A percentile compares a stretch with the other conserved stretches of the same genome.
Evolutionary conservation across 257 asterid genomes (phyloP).

Genomic region (Catharanthus roseus): DNA sequence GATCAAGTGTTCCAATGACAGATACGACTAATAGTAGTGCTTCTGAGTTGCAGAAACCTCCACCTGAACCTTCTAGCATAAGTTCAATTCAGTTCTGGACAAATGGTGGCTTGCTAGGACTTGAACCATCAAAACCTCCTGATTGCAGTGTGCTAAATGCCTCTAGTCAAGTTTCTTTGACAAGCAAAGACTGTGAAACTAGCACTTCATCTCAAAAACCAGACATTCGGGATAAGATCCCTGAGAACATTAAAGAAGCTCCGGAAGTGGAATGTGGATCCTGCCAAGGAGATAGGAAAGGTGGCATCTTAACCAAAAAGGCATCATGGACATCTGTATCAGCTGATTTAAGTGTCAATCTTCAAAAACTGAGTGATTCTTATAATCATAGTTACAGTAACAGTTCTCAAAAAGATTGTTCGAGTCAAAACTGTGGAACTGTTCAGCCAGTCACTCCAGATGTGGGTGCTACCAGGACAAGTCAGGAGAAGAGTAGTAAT

Average conservation of each 20-base stretch:
- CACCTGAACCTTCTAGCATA: conserved; percentile 43
- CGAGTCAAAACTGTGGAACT: conserved; percentile 19
- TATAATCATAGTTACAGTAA: conserved; percentile 26
- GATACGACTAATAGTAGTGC: conserved; percentile 29
- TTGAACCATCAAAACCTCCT: conserved; percentile 95
- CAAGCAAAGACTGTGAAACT: conserved; percentile 27
- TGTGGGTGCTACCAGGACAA: conserved; percentile 20
- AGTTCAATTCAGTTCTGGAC: conserved; percentile 76
- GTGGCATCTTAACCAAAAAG: conserved; percentile 42
- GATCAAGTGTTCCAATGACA: conserved; percentile 21
- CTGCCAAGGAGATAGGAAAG: conserved; percentile 37
- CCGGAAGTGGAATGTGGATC: conserved; percentile 27
- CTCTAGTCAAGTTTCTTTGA: conserved; percentile 27
- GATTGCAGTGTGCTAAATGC: conserved; percentile 43
- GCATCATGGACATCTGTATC: conserved; percentile 61
- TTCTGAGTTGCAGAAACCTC: conserved; percentile 38
- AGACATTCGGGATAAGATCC: conserved; percentile 26
- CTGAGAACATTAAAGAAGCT: conserved; percentile 27
- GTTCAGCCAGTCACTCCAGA: conserved; percentile 29
- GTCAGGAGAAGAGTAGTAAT: conserved; percentile 38
- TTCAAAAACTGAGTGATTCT: conserved; percentile 41
- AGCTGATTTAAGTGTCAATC: conserved; percentile 62
- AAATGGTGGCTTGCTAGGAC: conserved; percentile 94
- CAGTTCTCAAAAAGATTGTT: conserved; percentile 17
- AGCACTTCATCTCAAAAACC: conserved; percentile 25